Evolutionary conservation across 2,329 filamentous ascomycete species (phyloP).

Genomic region (Phaeosphaeriaceae sp.): DNA sequence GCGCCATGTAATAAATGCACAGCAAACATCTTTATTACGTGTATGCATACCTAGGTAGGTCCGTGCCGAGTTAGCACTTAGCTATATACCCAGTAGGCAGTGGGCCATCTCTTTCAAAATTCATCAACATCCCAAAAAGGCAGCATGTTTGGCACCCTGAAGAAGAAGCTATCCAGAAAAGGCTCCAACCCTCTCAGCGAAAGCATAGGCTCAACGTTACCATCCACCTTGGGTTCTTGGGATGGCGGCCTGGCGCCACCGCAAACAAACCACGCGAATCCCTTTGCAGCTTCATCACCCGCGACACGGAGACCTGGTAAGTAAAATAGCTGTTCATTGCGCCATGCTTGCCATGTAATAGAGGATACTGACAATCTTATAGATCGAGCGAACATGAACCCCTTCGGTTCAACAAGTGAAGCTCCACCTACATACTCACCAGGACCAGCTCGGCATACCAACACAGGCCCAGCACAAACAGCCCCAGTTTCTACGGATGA

Average conservation of each 20-base stretch:
- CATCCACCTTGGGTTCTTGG: background rate
- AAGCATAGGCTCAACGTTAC: too few relatives aligned
- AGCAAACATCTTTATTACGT: too few relatives aligned
- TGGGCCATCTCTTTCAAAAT: constrained; percentile 3
- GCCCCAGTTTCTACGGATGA: constrained; percentile 18
- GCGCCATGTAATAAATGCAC: too few relatives aligned
- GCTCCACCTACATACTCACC: constrained; percentile 53
- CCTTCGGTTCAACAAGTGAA: constrained; percentile 41
- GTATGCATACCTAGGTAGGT: too few relatives aligned
- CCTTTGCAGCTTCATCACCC: constrained; percentile 31
- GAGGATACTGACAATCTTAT: constrained; percentile 4
- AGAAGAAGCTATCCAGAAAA: too few relatives aligned
- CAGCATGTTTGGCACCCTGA: too few relatives aligned
- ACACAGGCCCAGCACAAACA: constrained; percentile 3
- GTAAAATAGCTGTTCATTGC: constrained; percentile 7
- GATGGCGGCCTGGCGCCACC: constrained; percentile 24
- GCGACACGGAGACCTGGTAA: constrained; percentile 49
- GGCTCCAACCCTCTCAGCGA: too few relatives aligned
- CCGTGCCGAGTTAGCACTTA: too few relatives aligned
- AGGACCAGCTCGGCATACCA: constrained; percentile 19
- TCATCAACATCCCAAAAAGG: constrained; percentile 15
- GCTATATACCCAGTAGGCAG: too few relatives aligned
- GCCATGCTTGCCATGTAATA: background rate
- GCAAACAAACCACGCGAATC: constrained; percentile 13
- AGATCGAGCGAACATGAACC: constrained; percentile 39